phyloP scores from a whole-genome alignment of 169 alveolate species.

The Plasmodium ovale region DNA sequence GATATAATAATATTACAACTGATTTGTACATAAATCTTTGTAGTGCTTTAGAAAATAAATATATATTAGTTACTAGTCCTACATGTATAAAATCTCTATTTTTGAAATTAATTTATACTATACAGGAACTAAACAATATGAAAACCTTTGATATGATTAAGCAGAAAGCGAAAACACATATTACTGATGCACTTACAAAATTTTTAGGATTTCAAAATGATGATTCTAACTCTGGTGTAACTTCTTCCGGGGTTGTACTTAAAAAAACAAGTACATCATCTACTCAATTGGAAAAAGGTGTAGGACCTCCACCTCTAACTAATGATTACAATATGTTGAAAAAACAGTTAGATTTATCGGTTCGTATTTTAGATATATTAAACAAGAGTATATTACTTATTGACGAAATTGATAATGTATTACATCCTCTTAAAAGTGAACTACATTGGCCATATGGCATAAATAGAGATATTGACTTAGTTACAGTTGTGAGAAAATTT shows the following conservation, averaged over 20 bases:
- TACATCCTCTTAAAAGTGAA: conserved; percentile 94
- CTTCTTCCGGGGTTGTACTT: neutral
- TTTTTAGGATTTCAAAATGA: conserved; percentile 84
- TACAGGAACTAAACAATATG: conserved; percentile 86
- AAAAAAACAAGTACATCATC: neutral
- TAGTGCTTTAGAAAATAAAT: conserved; percentile 89
- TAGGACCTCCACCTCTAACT: neutral
- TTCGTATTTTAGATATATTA: conserved; percentile 84
- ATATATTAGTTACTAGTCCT: conserved; percentile 92
- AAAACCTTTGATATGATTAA: conserved; percentile 75
- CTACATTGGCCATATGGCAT: conserved; percentile 95
- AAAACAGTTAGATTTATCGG: conserved; percentile 82
- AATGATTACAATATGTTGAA: conserved; percentile 71
- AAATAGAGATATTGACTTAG: conserved; percentile 79
- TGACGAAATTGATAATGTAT: conserved; percentile 92
- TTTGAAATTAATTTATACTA: conserved; percentile 87
- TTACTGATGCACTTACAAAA: conserved; percentile 81
- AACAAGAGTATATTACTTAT: conserved; percentile 87
- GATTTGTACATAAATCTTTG: conserved; percentile 87
- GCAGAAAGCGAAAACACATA: conserved; percentile 78
- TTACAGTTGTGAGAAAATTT: conserved; percentile 57
- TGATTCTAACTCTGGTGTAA: neutral
- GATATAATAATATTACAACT: conserved; percentile 87
- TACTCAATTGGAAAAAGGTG: conserved; percentile 4
- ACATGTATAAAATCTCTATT: conserved; percentile 90